phyloP scores from a whole-genome alignment of 83 land plant species.

The Picea abies region DNA sequence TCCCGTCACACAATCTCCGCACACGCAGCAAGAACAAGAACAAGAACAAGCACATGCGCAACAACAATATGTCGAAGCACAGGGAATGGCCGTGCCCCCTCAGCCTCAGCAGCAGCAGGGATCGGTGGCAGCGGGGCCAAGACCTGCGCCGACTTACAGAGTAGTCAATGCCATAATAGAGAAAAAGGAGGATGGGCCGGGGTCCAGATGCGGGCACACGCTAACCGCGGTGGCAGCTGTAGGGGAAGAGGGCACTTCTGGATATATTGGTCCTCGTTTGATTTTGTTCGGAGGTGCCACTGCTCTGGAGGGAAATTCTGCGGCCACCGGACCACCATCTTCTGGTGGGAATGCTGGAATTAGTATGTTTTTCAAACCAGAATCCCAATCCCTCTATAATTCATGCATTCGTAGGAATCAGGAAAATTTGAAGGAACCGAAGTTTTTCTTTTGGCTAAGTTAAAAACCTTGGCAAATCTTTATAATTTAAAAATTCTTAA shows the following conservation, averaged over 20 bases:
- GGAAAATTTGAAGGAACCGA: no score
- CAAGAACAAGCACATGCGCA: background rate
- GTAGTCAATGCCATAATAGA: conserved; percentile 31
- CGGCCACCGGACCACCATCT: conserved; percentile 58
- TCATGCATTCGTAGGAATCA: no score
- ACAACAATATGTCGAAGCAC: background rate
- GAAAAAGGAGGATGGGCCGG: conserved; percentile 53
- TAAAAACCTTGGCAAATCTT: no score
- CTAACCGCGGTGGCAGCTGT: conserved; percentile 52
- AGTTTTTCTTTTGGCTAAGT: no score
- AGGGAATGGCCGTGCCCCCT: background rate
- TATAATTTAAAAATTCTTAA: no score
- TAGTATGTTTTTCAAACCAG: conserved; percentile 43
- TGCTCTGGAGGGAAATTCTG: conserved; percentile 50
- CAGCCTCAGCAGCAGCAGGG: conserved; percentile 3
- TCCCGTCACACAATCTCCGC: no score
- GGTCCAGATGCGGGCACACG: conserved; percentile 53
- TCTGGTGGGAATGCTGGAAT: conserved; percentile 77
- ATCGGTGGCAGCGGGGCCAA: conserved; percentile 19
- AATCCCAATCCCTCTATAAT: background rate
- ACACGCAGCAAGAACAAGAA: background rate
- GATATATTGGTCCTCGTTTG: conserved; percentile 46
- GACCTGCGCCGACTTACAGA: conserved; percentile 44
- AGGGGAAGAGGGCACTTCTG: conserved; percentile 45
- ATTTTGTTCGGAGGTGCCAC: conserved; percentile 63